phyloP scores from a whole-genome alignment of 78 protist species.

The Acrasis kona region DNA sequence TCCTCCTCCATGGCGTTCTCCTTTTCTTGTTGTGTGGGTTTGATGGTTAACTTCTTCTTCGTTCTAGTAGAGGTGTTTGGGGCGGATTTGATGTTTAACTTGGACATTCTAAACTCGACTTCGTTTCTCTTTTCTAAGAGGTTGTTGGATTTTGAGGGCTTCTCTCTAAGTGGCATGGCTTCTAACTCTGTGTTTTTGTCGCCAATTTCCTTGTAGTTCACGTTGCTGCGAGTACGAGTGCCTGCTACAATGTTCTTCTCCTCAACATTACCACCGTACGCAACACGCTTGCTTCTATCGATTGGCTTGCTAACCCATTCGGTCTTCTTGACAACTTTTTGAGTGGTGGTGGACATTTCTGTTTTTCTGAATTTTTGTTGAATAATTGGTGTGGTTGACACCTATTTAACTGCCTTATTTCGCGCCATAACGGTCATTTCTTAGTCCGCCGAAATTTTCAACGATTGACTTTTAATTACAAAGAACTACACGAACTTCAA shows the following conservation, averaged over 20 bases:
- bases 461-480: too few relatives aligned
- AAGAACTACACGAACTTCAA: too few relatives aligned
- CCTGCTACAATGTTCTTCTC: background rate
- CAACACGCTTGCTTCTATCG: background rate
- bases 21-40: background rate
- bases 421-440: too few relatives aligned
- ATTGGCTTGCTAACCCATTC: background rate
- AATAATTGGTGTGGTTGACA: background rate
- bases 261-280: background rate
- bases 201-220: background rate
- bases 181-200: background rate
- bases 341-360: background rate
- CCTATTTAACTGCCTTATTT: too few relatives aligned
- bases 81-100: too few relatives aligned
- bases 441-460: too few relatives aligned
- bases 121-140: background rate
- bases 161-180: background rate
- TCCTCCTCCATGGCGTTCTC: background rate
- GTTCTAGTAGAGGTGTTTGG: too few relatives aligned
- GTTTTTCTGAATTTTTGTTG: background rate
- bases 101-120: too few relatives aligned
- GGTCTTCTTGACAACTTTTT: background rate
- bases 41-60: background rate
- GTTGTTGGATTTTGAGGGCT: background rate
- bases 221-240: background rate